Evolutionary conservation across 371 early-diverging fungal species (phyloP).

Genomic region (Lichtheimia corymbifera): DNA sequence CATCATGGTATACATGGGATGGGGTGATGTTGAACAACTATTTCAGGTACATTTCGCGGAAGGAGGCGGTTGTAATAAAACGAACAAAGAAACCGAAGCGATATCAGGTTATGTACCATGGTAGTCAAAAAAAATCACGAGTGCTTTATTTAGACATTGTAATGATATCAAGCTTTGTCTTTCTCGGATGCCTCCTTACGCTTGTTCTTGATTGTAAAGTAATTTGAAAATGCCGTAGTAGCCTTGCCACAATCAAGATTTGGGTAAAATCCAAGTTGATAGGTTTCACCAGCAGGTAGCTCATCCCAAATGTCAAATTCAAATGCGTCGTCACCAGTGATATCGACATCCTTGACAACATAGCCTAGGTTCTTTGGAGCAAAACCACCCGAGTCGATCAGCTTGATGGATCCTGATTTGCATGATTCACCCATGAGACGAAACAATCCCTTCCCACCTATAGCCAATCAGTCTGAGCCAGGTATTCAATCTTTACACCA

Average conservation of each 20-base stretch:
- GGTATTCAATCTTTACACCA: background rate
- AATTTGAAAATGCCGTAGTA: slow-evolving; percentile 15
- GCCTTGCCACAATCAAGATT: slow-evolving; percentile 14
- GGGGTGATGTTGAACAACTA: too few relatives aligned
- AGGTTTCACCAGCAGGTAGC: slow-evolving; percentile 14
- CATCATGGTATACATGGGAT: too few relatives aligned
- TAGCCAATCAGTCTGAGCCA: background rate
- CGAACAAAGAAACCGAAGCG: too few relatives aligned
- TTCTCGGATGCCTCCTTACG: background rate
- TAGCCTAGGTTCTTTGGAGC: slow-evolving; percentile 13
- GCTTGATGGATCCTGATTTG: slow-evolving; percentile 4
- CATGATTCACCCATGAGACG: slow-evolving; percentile 8
- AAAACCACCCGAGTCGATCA: slow-evolving; percentile 14
- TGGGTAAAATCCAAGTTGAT: slow-evolving; percentile 18
- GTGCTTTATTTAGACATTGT: too few relatives aligned
- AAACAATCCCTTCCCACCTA: slow-evolving; percentile 12
- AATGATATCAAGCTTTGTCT: too few relatives aligned
- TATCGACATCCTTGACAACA: slow-evolving; percentile 11
- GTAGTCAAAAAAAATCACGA: too few relatives aligned
- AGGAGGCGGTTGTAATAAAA: too few relatives aligned
- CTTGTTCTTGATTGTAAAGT: slow-evolving; percentile 14
- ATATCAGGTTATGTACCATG: too few relatives aligned
- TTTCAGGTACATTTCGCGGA: too few relatives aligned
- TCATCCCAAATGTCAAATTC: slow-evolving; percentile 19
- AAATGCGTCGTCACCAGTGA: slow-evolving; percentile 4